A percentile compares a stretch with the other conserved stretches of the same genome.
These are phyloP conservation scores for Pyrrhoderma lamaoense DNA, from an alignment of 1,284 basidiomycete species.

Conservation along the genomic window DNA sequence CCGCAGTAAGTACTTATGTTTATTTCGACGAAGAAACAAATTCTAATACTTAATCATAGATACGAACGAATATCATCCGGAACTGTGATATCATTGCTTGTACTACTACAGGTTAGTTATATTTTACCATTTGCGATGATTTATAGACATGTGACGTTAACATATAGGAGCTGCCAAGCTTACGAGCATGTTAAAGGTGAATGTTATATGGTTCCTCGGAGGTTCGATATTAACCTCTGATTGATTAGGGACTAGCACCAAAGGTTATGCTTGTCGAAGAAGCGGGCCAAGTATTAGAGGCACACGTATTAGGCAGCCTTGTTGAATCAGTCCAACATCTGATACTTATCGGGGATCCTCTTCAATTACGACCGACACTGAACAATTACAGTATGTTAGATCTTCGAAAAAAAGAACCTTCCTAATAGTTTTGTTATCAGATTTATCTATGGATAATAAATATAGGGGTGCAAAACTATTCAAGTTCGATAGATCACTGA, in stretches of 20 bases:
- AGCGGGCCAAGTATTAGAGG: constrained; percentile 72
- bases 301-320: constrained; percentile 56
- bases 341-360: constrained; percentile 64
- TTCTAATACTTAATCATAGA: constrained; percentile 23
- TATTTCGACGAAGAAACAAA: neutral
- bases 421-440: constrained; percentile 21
- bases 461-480: constrained; percentile 29
- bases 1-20: constrained; percentile 28
- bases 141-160: neutral
- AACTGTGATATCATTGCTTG: constrained; percentile 61
- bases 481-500: constrained; percentile 39
- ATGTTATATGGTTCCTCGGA: no score
- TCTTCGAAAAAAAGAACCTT: neutral
- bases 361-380: constrained; percentile 60
- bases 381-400: constrained; percentile 49
- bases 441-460: constrained; percentile 36
- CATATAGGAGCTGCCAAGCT: constrained; percentile 57
- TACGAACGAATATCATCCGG: constrained; percentile 39
- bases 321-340: constrained; percentile 57
- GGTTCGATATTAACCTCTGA: no score
- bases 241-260: constrained; percentile 46
- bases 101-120: constrained; percentile 51
- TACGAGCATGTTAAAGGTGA: constrained; percentile 47
- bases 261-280: constrained; percentile 59
- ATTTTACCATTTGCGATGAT: neutral